Conservation (phyloP, 441 rosid species). For the Arabidopsis lyrata region DNA sequence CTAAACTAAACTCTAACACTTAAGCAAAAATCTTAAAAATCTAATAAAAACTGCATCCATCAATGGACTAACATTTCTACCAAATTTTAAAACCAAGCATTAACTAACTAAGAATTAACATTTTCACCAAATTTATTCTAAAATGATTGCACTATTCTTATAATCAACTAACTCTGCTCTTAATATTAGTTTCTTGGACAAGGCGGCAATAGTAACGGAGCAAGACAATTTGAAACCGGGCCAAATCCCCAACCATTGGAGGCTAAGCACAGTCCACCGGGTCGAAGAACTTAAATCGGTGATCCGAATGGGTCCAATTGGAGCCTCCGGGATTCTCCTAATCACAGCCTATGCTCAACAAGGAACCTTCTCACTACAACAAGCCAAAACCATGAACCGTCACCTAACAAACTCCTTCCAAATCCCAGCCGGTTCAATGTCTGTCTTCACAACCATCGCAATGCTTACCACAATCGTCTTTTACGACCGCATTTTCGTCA, state of each 20-base stretch:
- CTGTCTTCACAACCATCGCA: conserved; percentile 77
- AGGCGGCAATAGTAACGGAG: conserved; percentile 76
- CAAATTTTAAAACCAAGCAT: no score
- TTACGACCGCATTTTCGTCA: conserved; percentile 75
- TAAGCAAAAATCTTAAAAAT: no score
- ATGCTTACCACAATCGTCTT: conserved; percentile 81
- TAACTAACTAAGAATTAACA: background rate
- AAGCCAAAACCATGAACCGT: conserved; percentile 91
- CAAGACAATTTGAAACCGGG: conserved; percentile 61
- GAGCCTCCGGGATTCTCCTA: conserved; percentile 89
- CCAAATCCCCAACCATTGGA: conserved; percentile 68
- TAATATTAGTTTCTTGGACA: conserved; percentile 70
- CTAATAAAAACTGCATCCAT: no score
- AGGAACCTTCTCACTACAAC: conserved; percentile 84
- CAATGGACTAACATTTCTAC: no score
- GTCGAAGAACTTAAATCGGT: conserved; percentile 89
- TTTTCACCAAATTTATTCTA: background rate
- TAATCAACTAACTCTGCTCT: background rate
- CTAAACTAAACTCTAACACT: no score
- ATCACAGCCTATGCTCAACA: conserved; percentile 92
- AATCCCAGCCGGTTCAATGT: conserved; percentile 92
- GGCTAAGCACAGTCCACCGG: conserved; percentile 84
- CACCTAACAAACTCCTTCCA: conserved; percentile 69
- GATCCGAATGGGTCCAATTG: conserved; percentile 92
- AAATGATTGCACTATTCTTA: background rate